Percentiles rank a stretch among this genome's conserved stretches.
These are phyloP conservation scores for Gossypium rotundifolium DNA, from an alignment of 345 rosid genomes.

Conservation along the genomic window DNA sequence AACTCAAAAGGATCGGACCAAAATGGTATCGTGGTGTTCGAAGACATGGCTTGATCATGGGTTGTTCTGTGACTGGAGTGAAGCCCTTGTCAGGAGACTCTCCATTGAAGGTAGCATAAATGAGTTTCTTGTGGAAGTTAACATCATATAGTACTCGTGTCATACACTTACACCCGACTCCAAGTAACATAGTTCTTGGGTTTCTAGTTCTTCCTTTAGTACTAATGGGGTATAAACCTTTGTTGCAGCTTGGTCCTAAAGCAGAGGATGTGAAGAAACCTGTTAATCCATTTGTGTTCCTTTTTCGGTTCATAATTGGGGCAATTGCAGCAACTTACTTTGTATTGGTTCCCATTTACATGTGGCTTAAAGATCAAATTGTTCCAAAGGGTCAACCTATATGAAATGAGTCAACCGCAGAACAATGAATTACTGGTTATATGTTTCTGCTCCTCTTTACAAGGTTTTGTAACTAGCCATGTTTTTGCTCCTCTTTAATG, in stretches of 20 bases:
- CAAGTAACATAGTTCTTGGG: background rate
- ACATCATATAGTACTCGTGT: background rate
- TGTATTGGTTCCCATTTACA: constrained; percentile 81
- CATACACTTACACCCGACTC: background rate
- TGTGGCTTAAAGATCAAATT: constrained; percentile 96
- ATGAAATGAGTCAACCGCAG: constrained; percentile 8
- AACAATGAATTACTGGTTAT: background rate
- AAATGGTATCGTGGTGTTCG: constrained; percentile 99
- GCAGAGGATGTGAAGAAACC: constrained; percentile 78
- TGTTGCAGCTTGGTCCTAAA: constrained; percentile 81
- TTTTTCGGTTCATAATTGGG: constrained; percentile 69
- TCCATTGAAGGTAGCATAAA: constrained; percentile 69
- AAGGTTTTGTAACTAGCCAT: background rate
- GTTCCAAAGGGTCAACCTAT: constrained; percentile 83
- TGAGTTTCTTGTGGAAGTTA: too few relatives aligned
- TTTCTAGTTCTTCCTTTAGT: background rate
- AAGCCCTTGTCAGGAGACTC: constrained; percentile 96
- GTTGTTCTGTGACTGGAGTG: constrained; percentile 94
- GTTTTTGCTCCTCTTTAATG: too few relatives aligned
- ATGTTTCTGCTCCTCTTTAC: background rate
- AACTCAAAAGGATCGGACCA: constrained; percentile 93
- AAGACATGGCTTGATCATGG: constrained; percentile 94
- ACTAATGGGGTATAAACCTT: background rate
- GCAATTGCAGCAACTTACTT: constrained; percentile 68
- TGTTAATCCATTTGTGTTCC: constrained; percentile 59